A percentile compares a stretch with the other conserved stretches of the same genome.
Evolutionary conservation across 2,329 filamentous ascomycete species (phyloP).

Genomic region (Penicillium vulpinum): DNA sequence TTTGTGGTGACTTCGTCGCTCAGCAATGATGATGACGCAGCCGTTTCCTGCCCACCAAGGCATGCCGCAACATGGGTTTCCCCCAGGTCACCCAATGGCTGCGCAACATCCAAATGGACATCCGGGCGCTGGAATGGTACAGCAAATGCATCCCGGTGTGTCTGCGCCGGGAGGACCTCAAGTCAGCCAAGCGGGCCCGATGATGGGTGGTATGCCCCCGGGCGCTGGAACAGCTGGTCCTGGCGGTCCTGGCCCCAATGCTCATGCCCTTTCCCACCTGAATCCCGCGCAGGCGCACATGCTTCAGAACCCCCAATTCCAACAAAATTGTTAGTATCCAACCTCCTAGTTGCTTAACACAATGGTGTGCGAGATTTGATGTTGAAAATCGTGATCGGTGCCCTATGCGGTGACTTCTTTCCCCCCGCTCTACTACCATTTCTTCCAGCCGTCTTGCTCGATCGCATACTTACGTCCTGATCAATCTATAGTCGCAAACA

Average conservation of each 20-base stretch:
- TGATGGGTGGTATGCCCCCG: slow-evolving; percentile 65
- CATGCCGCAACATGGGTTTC: slow-evolving; percentile 60
- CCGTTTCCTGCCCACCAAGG: slow-evolving; percentile 60
- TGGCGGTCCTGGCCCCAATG: slow-evolving; percentile 53
- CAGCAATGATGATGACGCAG: slow-evolving; percentile 56
- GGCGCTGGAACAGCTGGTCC: slow-evolving; percentile 55
- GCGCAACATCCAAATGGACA: slow-evolving; percentile 59
- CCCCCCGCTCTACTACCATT: not conserved
- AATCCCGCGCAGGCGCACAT: slow-evolving; percentile 56
- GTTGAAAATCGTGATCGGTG: not conserved
- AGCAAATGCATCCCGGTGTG: slow-evolving; percentile 62
- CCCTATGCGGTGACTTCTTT: not conserved
- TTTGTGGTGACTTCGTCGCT: slow-evolving; percentile 37
- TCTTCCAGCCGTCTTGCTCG: not conserved
- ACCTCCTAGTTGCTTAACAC: not conserved
- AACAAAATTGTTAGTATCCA: slow-evolving; percentile 43
- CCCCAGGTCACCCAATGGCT: slow-evolving; percentile 62
- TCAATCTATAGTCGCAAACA: slow-evolving; percentile 37
- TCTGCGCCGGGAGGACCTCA: slow-evolving; percentile 60
- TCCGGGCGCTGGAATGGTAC: slow-evolving; percentile 51
- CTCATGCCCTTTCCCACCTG: slow-evolving; percentile 62
- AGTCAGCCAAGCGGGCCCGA: slow-evolving; percentile 61
- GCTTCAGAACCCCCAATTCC: slow-evolving; percentile 52
- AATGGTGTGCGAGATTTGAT: not conserved
- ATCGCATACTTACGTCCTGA: slow-evolving; percentile 12